phyloP scores from a whole-genome alignment of 306 rosid species.

The Gillenia trifoliata region DNA sequence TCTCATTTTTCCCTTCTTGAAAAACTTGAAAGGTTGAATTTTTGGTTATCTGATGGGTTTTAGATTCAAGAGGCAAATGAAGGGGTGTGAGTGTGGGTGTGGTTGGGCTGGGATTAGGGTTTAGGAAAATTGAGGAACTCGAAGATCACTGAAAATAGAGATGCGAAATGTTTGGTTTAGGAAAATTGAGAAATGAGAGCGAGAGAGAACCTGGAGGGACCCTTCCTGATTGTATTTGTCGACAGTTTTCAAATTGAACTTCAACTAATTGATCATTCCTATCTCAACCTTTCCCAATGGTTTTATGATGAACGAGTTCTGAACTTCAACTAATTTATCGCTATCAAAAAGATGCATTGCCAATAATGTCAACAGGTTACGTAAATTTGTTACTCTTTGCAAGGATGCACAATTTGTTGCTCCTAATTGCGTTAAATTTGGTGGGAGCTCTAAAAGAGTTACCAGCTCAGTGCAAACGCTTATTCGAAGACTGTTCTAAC shows the following conservation, averaged over 20 bases:
- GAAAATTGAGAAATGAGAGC: not conserved
- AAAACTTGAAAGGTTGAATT: too few relatives aligned
- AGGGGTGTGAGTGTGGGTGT: too few relatives aligned
- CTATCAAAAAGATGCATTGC: rapidly evolving
- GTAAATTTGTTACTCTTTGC: not conserved
- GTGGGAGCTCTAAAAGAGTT: too few relatives aligned
- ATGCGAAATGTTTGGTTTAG: not conserved
- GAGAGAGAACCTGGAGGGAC: constrained; percentile 5
- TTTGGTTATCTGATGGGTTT: too few relatives aligned
- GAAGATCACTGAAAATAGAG: not conserved
- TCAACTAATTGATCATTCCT: not conserved
- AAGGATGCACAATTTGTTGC: not conserved
- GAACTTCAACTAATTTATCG: not conserved
- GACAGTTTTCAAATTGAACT: not conserved
- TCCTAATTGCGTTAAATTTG: too few relatives aligned
- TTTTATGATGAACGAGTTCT: not conserved
- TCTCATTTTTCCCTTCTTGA: too few relatives aligned
- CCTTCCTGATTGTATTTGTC: not conserved
- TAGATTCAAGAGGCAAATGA: too few relatives aligned
- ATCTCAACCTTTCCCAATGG: not conserved
- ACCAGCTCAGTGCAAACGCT: too few relatives aligned
- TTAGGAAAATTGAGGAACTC: too few relatives aligned
- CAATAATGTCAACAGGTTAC: not conserved
- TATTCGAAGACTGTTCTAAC: too few relatives aligned
- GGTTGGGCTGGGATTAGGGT: too few relatives aligned